These are phyloP conservation scores for Naematelia encephala DNA, from an alignment of 768 basidiomycete genomes.

Conservation along the genomic window DNA sequence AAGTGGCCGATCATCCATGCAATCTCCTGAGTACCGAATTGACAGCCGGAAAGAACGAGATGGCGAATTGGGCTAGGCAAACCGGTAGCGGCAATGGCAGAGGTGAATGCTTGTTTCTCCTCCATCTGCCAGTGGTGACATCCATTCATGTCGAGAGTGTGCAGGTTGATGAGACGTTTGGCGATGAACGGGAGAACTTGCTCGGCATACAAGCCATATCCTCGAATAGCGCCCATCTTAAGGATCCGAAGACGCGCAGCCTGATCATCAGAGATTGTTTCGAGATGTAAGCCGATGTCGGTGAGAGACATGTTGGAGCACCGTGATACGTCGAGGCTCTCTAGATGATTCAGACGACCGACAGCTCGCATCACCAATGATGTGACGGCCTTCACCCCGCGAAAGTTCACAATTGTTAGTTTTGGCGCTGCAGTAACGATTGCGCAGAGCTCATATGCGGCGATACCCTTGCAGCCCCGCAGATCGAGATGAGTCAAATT, in stretches of 20 bases:
- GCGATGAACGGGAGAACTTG: constrained; percentile 65
- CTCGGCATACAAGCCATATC: constrained; percentile 55
- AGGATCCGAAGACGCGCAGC: constrained; percentile 59
- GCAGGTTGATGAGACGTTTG: constrained; percentile 65
- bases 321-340: constrained; percentile 65
- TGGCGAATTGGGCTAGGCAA: constrained; percentile 70
- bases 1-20: constrained; percentile 67
- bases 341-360: constrained; percentile 59
- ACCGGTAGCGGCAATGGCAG: constrained; percentile 69
- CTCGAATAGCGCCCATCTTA: constrained; percentile 65
- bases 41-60: constrained; percentile 68
- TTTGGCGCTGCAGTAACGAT: constrained; percentile 65
- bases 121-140: constrained; percentile 58
- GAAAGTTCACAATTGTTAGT: constrained; percentile 62
- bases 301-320: constrained; percentile 64
- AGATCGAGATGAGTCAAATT: constrained; percentile 70
- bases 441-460: constrained; percentile 65
- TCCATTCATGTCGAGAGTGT: constrained; percentile 78
- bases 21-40: constrained; percentile 70
- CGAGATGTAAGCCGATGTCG: constrained; percentile 35
- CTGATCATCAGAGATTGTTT: constrained; percentile 54
- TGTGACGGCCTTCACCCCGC: constrained; percentile 66
- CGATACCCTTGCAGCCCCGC: constrained; percentile 66
- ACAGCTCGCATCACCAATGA: constrained; percentile 72
- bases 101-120: constrained; percentile 34